Evolutionary conservation across 768 basidiomycete species (phyloP), one percentile per base, ranked within the genome.

Genomic region (Antrodiella citrinella): DNA sequence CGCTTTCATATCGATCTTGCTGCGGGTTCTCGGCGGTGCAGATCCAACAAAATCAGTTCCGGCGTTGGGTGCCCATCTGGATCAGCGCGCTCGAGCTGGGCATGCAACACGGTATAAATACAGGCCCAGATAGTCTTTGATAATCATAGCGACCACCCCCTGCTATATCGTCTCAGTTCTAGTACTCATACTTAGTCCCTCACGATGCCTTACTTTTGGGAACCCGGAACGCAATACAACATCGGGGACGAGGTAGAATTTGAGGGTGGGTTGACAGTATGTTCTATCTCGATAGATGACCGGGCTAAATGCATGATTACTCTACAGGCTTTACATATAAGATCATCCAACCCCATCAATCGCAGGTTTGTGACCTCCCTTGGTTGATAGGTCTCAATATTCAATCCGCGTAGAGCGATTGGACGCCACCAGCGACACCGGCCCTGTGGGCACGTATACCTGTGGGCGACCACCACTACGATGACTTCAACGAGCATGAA

Each of bases 401-500:
- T 7, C 41, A 9, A 26, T 35, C 21, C 3, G 13, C 23, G 22
- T 57, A 88, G 84, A 54, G 70, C 22, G 83, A 86, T 55, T 90
- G 87, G 87, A 64, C 79, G 21, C 87, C 87, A 3, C 54, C 69
- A 3, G 52, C 65, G 11, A 78, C 77, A 1, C 84, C 85, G 30
- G 81, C 82, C 9, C 72, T 88, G 25, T 88, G 84, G 86, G 83
- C 78, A 42, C 73, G 71, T 41, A n/a, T n/a, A n/a, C n/a, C n/a
- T n/a, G 48, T 79, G 21, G 66, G 67, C 19, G 73, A 62, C 49
- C 54, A 60, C 4, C 50, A 54, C 0, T 57, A 51, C 21, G 49
- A 54, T 23, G 52, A 58, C 26, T 42, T 26, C 11, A 62, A 66
- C 47, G 62, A 67, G 19, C 61, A 61, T 3, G 57, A 61, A 4